Percentiles rank a stretch among this genome's conserved stretches.
Conservation (phyloP, 768 basidiomycete species). For the Phylloporus sp. region DNA sequence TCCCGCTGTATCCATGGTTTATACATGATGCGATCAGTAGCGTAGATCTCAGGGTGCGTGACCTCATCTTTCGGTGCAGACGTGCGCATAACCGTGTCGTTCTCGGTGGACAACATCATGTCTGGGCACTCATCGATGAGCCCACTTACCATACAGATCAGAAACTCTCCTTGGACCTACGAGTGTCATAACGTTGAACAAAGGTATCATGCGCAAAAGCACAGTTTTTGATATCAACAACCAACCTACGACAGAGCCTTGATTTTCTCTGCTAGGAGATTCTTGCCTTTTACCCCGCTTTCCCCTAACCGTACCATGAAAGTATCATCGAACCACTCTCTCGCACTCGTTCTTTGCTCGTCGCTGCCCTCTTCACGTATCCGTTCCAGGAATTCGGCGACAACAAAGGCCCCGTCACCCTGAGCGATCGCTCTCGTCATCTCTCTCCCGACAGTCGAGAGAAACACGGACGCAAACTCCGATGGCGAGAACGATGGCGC, state of each 20-base stretch:
- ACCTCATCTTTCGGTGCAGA: too few species aligned
- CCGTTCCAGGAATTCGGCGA: constrained; percentile 68
- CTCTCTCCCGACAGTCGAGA: constrained; percentile 51
- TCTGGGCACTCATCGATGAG: too few species aligned
- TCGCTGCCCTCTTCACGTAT: constrained; percentile 40
- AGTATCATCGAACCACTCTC: constrained; percentile 53
- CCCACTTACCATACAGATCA: too few species aligned
- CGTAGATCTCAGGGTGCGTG: too few species aligned
- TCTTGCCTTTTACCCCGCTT: constrained; percentile 65
- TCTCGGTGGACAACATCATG: too few species aligned
- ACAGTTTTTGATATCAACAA: neutral
- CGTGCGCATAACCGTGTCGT: too few species aligned
- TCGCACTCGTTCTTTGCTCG: constrained; percentile 43
- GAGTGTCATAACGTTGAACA: too few species aligned
- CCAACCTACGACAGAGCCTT: constrained; percentile 28
- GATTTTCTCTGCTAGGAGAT: constrained; percentile 62
- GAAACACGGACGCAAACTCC: constrained; percentile 57
- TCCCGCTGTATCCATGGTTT: too few species aligned
- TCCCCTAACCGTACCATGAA: constrained; percentile 46
- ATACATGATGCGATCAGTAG: too few species aligned
- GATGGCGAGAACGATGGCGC: constrained; percentile 53
- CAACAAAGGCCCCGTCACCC: constrained; percentile 67
- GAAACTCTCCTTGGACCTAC: too few species aligned
- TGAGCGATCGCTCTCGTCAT: constrained; percentile 52
- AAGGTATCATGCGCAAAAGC: too few species aligned